Conservation (phyloP, 805 yeast genomes). For the Yamadazyma nakazawae region DNA sequence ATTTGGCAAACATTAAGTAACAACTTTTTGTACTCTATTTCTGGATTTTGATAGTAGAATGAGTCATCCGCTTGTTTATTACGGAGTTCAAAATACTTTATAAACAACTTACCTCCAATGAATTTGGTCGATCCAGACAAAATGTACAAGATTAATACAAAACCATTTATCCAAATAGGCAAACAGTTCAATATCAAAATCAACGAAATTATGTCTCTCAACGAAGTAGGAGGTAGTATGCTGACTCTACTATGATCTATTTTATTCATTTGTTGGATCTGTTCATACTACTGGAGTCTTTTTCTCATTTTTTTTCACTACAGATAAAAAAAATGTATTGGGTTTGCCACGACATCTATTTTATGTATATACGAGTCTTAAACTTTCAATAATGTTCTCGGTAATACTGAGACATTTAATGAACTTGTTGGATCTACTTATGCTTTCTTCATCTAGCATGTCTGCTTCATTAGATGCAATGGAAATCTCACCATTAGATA, state of each 20-base stretch:
- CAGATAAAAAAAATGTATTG: neutral
- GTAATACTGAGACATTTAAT: conserved; percentile 26
- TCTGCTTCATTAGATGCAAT: conserved; percentile 16
- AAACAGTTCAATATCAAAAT: conserved; percentile 26
- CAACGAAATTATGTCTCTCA: conserved; percentile 32
- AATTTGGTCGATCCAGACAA: conserved; percentile 29
- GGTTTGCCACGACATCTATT: neutral
- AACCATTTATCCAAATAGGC: conserved; percentile 17
- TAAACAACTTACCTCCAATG: conserved; percentile 25
- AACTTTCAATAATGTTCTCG: conserved; percentile 26
- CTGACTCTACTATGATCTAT: conserved; percentile 3
- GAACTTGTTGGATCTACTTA: conserved; percentile 12
- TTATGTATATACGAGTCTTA: conserved; percentile 1
- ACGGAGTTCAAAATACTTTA: conserved; percentile 17
- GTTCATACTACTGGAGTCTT: conserved; percentile 3
- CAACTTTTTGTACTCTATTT: conserved; percentile 10
- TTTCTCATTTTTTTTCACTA: conserved; percentile 4
- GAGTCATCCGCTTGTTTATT: conserved; percentile 11
- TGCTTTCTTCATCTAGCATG: conserved; percentile 20
- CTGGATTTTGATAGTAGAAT: conserved; percentile 12
- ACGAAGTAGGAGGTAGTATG: conserved; percentile 23
- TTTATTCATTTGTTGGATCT: conserved; percentile 4
- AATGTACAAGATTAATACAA: conserved; percentile 19
- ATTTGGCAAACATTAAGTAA: conserved; percentile 20
- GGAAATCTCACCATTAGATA: conserved; percentile 27